Conservation (phyloP, 345 rosid genomes). For the Salix koriyanagi region DNA sequence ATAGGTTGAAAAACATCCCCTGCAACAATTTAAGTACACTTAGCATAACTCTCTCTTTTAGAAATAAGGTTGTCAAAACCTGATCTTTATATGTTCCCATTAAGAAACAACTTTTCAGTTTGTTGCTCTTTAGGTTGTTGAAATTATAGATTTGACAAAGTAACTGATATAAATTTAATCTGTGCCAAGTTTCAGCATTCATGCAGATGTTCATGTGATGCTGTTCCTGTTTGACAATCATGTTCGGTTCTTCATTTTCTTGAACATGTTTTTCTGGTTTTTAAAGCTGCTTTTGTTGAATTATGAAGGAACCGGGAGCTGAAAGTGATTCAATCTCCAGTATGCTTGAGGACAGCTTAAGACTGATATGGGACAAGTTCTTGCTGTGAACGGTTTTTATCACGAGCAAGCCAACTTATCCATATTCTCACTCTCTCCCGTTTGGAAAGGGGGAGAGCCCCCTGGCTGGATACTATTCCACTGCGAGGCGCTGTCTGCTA, state of each 20-base stretch:
- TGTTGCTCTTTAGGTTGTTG: background rate
- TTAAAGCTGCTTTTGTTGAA: background rate
- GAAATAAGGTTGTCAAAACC: too few relatives aligned
- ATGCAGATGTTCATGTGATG: background rate
- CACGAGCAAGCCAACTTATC: background rate
- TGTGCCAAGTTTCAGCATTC: too few relatives aligned
- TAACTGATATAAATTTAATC: too few relatives aligned
- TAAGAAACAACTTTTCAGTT: background rate
- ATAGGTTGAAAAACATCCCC: too few relatives aligned
- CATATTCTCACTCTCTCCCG: background rate
- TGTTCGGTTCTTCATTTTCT: background rate
- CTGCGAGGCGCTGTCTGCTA: too few relatives aligned
- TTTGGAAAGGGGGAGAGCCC: too few relatives aligned
- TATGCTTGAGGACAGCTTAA: conserved; percentile 37
- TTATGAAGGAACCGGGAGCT: conserved; percentile 30
- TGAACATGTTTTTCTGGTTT: background rate
- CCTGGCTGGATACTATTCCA: too few relatives aligned
- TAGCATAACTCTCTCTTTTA: too few relatives aligned
- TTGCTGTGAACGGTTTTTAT: too few relatives aligned
- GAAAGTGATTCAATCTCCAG: conserved; percentile 11
- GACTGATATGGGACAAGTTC: conserved; percentile 46
- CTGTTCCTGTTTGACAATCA: background rate
- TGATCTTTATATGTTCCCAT: too few relatives aligned
- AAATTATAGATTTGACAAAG: background rate
- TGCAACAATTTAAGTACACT: too few relatives aligned